Evolutionary conservation across 2,329 filamentous ascomycete genomes (phyloP).

Genomic region (Neocucurbitaria cava): DNA sequence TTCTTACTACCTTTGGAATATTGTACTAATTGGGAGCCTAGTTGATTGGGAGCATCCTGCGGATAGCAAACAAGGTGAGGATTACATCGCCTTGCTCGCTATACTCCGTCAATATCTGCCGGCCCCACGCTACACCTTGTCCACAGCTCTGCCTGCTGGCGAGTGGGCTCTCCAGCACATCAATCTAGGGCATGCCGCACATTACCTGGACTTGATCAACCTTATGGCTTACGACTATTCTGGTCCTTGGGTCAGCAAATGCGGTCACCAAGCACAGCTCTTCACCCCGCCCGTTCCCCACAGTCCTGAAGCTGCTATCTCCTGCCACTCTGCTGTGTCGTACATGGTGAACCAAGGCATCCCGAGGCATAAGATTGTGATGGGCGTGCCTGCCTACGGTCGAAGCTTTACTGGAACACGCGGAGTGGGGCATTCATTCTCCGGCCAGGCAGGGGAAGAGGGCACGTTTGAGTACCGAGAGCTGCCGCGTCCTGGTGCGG

Average conservation of each 20-base stretch:
- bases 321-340: conserved; percentile 70
- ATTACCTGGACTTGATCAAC: conserved; percentile 77
- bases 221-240: conserved; percentile 83
- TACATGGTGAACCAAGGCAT: conserved; percentile 73
- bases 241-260: conserved; percentile 71
- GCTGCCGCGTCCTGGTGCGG: conserved; percentile 66
- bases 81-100: conserved; percentile 74
- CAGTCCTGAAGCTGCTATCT: conserved; percentile 63
- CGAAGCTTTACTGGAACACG: conserved; percentile 73
- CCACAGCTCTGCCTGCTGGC: conserved; percentile 74
- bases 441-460: conserved; percentile 62
- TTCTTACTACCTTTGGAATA: not conserved
- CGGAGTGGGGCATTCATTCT: conserved; percentile 69
- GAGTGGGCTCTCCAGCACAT: conserved; percentile 72
- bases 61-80: conserved; percentile 68
- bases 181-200: conserved; percentile 67
- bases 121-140: conserved; percentile 71
- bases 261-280: conserved; percentile 79
- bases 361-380: conserved; percentile 72
- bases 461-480: conserved; percentile 77
- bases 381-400: conserved; percentile 79
- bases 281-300: conserved; percentile 63
- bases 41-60: conserved; percentile 84
- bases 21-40: conserved; percentile 46
- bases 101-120: conserved; percentile 72